Evolutionary conservation across 225 moss, liverwort and hornwort genomes (phyloP), one percentile per base, ranked within the genome.

Genomic region (Ulota crispa): DNA sequence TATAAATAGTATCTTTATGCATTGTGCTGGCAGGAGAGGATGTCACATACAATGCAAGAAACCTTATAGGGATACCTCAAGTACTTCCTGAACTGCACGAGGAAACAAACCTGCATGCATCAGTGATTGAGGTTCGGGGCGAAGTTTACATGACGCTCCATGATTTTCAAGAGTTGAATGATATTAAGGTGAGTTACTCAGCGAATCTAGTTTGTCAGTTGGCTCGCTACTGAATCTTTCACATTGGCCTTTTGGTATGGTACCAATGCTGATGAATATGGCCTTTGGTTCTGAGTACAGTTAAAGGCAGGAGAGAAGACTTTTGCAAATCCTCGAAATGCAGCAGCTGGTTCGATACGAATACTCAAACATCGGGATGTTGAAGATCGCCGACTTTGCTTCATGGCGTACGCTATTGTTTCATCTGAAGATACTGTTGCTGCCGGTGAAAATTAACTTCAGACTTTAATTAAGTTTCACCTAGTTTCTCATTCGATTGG

Each of bases 271-370:
- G 27, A 81, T 28, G 75, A 61, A 53, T 54, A 55, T 71, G 24
- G 70, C 54, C 28, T 47, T 76, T 81, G 73, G 68, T 77, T 79
- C 24, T 70, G 73, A 16, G 66, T 82, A 31, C 82, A 96, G 94
- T 43, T 91, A 9, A 82, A 81, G 82, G 47, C 88, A 83, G 92
- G 93, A 63, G 91, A 94, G 81, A 93, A 89, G 74, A 85, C 90
- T 42, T 90, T 96, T 81, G 88, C 94, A 61, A 96, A 91, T 78
- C 94, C 94, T 80, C 86, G 96, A 74, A 94, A 96, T 89, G 93
- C 94, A 62, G 94, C 94, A 77, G 93, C 93, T 81, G 94, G 94
- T 30, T 93, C 90, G 65, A 93, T 96, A 89, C 89, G 94, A 24
- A 81, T 93, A 85, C 85, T 93, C 19, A 84, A 89, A 50, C 81